phyloP scores from a whole-genome alignment of 1,284 basidiomycete species.

The Mycosarcoma mackinlayi region DNA sequence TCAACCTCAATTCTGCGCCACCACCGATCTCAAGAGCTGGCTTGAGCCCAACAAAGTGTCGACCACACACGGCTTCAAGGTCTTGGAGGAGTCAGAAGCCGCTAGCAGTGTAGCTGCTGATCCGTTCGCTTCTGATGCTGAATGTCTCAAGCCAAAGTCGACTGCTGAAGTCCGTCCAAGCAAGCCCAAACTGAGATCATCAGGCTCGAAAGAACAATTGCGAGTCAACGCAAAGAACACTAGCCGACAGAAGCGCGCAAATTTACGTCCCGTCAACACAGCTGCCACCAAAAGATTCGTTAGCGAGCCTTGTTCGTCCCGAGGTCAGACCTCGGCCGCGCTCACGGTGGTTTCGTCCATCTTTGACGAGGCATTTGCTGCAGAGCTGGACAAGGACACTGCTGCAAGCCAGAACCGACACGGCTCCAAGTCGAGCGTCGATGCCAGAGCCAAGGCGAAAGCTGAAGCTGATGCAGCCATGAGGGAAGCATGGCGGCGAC shows the following conservation, averaged over 20 bases:
- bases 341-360: slow-evolving; percentile 36
- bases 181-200: slow-evolving; percentile 28
- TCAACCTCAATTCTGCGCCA: slow-evolving; percentile 58
- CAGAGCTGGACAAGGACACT: slow-evolving; percentile 6
- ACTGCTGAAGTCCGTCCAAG: background rate
- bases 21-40: slow-evolving; percentile 60
- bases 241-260: slow-evolving; percentile 26
- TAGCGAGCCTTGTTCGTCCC: slow-evolving; percentile 14
- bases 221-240: slow-evolving; percentile 10
- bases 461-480: slow-evolving; percentile 34
- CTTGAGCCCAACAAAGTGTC: slow-evolving; percentile 37
- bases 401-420: background rate
- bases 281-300: slow-evolving; percentile 6
- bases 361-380: slow-evolving; percentile 40
- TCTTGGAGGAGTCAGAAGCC: slow-evolving; percentile 22
- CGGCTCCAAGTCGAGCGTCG: background rate
- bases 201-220: slow-evolving; percentile 25
- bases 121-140: slow-evolving; percentile 34
- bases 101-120: slow-evolving; percentile 19
- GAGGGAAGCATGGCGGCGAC: slow-evolving; percentile 28
- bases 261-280: slow-evolving; percentile 9
- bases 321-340: slow-evolving; percentile 31
- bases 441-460: slow-evolving; percentile 25
- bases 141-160: slow-evolving; percentile 9
- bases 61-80: slow-evolving; percentile 39